Conservation (phyloP, 1,284 basidiomycete species). For the Fomes fomentarius region DNA sequence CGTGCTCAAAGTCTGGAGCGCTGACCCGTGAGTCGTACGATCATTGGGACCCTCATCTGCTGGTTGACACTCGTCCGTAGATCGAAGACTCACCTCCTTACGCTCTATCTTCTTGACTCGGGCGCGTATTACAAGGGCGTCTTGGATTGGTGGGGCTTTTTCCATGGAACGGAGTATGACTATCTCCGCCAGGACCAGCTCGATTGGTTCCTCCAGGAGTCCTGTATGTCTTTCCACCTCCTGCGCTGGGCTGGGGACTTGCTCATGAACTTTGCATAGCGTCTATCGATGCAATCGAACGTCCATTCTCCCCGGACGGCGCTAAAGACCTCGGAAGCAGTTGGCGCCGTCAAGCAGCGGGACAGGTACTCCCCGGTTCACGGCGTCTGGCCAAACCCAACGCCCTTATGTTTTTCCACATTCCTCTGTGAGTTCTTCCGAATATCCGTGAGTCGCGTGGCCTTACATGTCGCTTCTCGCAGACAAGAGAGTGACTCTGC, state of each 20-base stretch:
- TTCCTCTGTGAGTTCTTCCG: conserved; percentile 72
- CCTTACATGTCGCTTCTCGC: neutral
- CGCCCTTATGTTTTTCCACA: conserved; percentile 95
- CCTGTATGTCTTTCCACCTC: conserved; percentile 41
- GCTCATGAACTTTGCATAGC: conserved; percentile 10
- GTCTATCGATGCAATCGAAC: conserved; percentile 67
- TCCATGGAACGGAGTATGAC: conserved; percentile 75
- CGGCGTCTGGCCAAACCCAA: conserved; percentile 84
- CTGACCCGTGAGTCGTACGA: conserved; percentile 64
- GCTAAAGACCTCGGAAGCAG: conserved; percentile 66
- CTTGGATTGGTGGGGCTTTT: conserved; percentile 61
- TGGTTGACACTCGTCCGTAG: conserved; percentile 39
- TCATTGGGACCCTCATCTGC: conserved; percentile 11
- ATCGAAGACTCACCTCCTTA: conserved; percentile 86
- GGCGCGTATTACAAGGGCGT: conserved; percentile 71
- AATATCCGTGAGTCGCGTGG: neutral
- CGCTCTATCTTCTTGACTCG: conserved; percentile 93
- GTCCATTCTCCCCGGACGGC: conserved; percentile 81
- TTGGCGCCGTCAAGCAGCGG: conserved; percentile 55
- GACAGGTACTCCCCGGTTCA: conserved; percentile 57
- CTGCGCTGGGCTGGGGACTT: neutral
- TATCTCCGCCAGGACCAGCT: conserved; percentile 83
- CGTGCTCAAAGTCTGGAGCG: conserved; percentile 73
- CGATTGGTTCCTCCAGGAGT: conserved; percentile 86
- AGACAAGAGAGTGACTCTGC: conserved; percentile 59